Conservation (phyloP, 2,329 filamentous ascomycete genomes). For the Cladosporium sp. region DNA sequence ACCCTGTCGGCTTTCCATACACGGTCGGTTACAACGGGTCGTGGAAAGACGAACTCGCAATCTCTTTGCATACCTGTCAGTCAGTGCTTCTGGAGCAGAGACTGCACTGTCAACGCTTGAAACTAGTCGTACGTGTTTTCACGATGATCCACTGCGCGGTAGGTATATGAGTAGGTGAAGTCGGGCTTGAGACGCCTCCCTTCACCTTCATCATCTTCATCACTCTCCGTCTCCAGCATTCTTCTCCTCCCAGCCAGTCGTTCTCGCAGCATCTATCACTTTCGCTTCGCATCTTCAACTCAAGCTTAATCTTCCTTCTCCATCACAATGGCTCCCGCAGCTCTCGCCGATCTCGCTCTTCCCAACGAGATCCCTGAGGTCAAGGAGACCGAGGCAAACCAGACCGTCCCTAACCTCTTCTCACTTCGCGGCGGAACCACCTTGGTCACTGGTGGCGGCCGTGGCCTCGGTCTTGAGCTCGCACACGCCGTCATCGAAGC, state of each 20-base stretch:
- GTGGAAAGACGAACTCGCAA: neutral
- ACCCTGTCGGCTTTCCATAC: neutral
- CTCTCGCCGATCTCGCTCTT: slow-evolving; percentile 4
- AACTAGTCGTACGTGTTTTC: neutral
- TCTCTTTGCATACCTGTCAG: neutral
- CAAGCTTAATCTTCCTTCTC: neutral
- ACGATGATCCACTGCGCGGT: neutral
- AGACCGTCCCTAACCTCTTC: slow-evolving; percentile 8
- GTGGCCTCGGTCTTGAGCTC: slow-evolving; percentile 27
- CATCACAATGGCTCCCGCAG: slow-evolving; percentile 4
- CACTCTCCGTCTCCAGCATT: neutral
- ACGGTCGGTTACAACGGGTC: slow-evolving; percentile 2
- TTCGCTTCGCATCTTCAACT: neutral
- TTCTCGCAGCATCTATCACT: neutral
- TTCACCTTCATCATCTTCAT: neutral
- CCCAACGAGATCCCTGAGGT: neutral
- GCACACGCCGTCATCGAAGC: slow-evolving; percentile 34
- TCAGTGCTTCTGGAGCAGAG: neutral
- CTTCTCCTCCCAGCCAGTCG: no score
- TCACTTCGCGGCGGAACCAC: slow-evolving; percentile 14
- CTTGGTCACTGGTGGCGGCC: slow-evolving; percentile 25
- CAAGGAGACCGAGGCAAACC: slow-evolving; percentile 4
- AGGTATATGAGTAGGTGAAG: neutral
- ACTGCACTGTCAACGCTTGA: neutral
- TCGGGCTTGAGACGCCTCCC: neutral